Percentiles rank a stretch among this genome's conserved stretches.
phyloP scores from a whole-genome alignment of 805 yeast species.

The Ogataea nonfermentans region DNA sequence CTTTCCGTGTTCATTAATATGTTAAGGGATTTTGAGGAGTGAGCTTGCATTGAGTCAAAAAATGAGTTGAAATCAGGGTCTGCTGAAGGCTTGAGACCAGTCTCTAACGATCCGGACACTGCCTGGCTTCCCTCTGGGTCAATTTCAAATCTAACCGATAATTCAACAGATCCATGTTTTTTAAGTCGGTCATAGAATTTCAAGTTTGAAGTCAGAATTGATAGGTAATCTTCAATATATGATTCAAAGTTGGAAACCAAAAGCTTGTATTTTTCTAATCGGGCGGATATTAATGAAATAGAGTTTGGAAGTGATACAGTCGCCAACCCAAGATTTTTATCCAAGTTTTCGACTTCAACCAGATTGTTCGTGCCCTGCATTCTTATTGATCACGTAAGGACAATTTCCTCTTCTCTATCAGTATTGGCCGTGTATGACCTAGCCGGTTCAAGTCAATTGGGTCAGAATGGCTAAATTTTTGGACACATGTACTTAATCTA shows the following conservation, averaged over 20 bases:
- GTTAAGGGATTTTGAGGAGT: conserved; percentile 33
- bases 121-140: conserved; percentile 23
- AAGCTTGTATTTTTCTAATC: conserved; percentile 30
- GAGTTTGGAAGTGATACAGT: conserved; percentile 26
- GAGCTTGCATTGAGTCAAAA: conserved; percentile 25
- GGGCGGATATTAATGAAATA: conserved; percentile 22
- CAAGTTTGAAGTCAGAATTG: conserved; percentile 20
- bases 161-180: conserved; percentile 19
- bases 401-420: too few species aligned
- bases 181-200: conserved; percentile 29
- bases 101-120: conserved; percentile 26
- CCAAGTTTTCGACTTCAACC: neutral
- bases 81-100: neutral
- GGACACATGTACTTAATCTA: too few species aligned
- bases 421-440: too few species aligned
- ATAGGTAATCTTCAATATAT: conserved; percentile 28
- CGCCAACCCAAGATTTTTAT: neutral
- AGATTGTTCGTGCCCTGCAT: neutral
- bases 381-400: too few species aligned
- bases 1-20: conserved; percentile 40
- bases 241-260: conserved; percentile 25
- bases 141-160: conserved; percentile 32
- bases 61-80: conserved; percentile 29
- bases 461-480: too few species aligned
- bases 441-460: too few species aligned